These are phyloP conservation scores for Rosa hybrid DNA, from an alignment of 331 rosid genomes.

Conservation along the genomic window DNA sequence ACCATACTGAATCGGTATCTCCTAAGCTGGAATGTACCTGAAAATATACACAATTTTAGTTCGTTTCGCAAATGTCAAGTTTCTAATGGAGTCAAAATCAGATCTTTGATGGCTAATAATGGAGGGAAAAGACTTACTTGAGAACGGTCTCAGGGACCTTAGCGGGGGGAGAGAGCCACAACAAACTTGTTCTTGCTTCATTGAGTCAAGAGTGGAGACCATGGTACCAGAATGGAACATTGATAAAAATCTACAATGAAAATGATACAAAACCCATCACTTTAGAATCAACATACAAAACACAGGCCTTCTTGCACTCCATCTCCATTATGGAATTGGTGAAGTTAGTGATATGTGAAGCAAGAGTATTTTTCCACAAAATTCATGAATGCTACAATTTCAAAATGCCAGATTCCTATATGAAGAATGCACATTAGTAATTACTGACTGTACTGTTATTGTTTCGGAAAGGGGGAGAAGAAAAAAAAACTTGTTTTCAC, in stretches of 20 bases:
- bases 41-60: background rate
- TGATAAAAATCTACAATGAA: conserved; percentile 69
- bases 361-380: no score
- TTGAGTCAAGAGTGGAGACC: conserved; percentile 83
- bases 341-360: no score
- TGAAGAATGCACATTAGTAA: no score
- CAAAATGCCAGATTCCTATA: no score
- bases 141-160: conserved; percentile 71
- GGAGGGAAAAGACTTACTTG: conserved; percentile 24
- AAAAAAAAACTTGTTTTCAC: no score
- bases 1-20: no score
- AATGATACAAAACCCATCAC: background rate
- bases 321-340: no score
- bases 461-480: no score
- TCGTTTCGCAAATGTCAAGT: background rate
- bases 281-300: background rate
- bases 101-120: background rate
- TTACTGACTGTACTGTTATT: no score
- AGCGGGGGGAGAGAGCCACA: conserved; percentile 61
- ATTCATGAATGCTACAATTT: no score
- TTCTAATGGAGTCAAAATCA: background rate
- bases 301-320: no score
- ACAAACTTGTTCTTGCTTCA: conserved; percentile 82
- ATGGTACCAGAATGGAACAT: conserved; percentile 88
- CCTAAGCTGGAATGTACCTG: conserved; percentile 79